A percentile compares a stretch with the other conserved stretches of the same genome.
Conservation (phyloP, 164 flowering plant species). For the Umbellularia californica region DNA sequence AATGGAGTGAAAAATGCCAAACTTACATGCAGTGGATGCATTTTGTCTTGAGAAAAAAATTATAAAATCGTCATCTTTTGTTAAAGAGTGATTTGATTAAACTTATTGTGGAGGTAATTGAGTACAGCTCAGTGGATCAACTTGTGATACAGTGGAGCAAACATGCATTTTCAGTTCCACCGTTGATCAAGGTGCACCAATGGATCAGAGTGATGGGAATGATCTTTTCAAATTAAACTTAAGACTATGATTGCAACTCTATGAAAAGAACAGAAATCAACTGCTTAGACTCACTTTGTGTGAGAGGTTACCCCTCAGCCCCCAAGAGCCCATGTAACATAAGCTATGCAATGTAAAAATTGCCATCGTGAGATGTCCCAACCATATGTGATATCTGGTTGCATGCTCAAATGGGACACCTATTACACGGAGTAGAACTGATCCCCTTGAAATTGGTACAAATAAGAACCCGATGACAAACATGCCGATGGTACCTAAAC, state of each 20-base stretch:
- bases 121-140: neutral
- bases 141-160: neutral
- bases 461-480: conserved; percentile 76
- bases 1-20: neutral
- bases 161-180: neutral
- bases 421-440: conserved; percentile 68
- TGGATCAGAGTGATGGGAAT: too few species aligned
- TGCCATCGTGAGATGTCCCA: conserved; percentile 87
- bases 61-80: too few species aligned
- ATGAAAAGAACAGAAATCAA: neutral
- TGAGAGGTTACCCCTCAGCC: conserved; percentile 50
- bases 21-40: neutral
- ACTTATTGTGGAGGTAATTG: neutral
- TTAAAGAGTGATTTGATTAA: neutral
- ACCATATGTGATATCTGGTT: conserved; percentile 87
- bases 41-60: too few species aligned
- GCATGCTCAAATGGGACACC: conserved; percentile 97
- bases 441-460: conserved; percentile 82
- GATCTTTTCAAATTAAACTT: too few species aligned
- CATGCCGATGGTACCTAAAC: conserved; percentile 63
- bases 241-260: too few species aligned
- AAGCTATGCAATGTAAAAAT: conserved; percentile 78
- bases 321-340: conserved; percentile 56
- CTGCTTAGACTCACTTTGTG: conserved; percentile 42
- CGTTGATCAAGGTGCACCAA: neutral